Evolutionary conservation across 306 rosid genomes (phyloP), one percentile per base, ranked within the genome.

Genomic region (Delonix regia): DNA sequence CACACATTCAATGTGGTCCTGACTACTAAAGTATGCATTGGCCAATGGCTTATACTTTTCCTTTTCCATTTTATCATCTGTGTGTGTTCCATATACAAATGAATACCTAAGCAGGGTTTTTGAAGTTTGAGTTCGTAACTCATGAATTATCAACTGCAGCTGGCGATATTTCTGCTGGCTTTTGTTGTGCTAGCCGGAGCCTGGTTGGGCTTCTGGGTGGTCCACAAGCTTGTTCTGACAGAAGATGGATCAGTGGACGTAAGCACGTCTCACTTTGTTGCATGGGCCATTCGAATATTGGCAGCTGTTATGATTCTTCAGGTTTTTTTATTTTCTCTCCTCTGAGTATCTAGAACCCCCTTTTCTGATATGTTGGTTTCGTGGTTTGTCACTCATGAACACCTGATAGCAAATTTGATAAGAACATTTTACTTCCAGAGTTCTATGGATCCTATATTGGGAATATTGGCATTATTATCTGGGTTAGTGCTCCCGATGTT

Each of bases 191-290:
- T 95, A 79, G 76, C 72, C 36, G 99, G 98, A 80, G 98, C 99
- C 53, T 93, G 99, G 98, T 78, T 92, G 87, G 99, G 99, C 67
- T 95, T 95, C 77, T 95, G 93, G 97, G 90, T 87, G 66, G 92
- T 93, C 30, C 96, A 73, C 65, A 91, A 91, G 85, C 86, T 95
- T 79, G 88, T 93, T 81, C 81, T 93, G 48, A 85, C 88, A 48
- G 97, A 95, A 85, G 94, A 91, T 45, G 99, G 99, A 82, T 86
- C 96, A 27, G 88, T 95, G 76, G 93, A 95, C 77, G 63, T 57
- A 53, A 91, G 85, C 85, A 93, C 93, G 55, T 83, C 98, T 67
- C 78, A 83, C 55, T 93, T 93, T 78, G 99, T 93, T 60, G 87
- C 86, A 38, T 93, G 99, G 97, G 82, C 97, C 79, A 85, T 95